Evolutionary conservation across 139 green algal genomes (phyloP).

Genomic region (Choricystis sp.): DNA sequence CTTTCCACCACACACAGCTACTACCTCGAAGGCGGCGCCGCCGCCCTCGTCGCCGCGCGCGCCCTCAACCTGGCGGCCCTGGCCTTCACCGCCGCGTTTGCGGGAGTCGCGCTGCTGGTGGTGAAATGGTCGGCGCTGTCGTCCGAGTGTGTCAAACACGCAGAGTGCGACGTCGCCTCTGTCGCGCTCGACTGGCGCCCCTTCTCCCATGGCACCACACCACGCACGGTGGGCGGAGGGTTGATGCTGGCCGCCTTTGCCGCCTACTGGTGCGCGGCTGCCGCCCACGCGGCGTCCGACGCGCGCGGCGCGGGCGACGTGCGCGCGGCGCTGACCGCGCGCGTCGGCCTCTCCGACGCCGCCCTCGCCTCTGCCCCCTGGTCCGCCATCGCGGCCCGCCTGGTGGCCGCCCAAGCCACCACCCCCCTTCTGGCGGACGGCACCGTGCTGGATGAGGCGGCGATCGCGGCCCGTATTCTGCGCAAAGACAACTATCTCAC

Average conservation of each 20-base stretch:
- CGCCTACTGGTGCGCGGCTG: slow-evolving; percentile 38
- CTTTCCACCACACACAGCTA: slow-evolving; percentile 30
- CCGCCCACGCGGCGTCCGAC: slow-evolving; percentile 33
- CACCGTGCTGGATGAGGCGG: slow-evolving; percentile 67
- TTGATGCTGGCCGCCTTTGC: neutral
- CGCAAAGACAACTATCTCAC: slow-evolving; percentile 91
- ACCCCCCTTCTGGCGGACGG: neutral
- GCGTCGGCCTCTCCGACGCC: slow-evolving; percentile 54
- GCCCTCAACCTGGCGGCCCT: slow-evolving; percentile 72
- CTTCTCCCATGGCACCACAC: neutral
- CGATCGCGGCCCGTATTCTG: slow-evolving; percentile 84
- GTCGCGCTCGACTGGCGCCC: neutral
- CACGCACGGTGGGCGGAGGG: neutral
- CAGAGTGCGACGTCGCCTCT: slow-evolving; percentile 43
- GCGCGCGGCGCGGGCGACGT: slow-evolving; percentile 33
- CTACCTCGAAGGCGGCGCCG: slow-evolving; percentile 61
- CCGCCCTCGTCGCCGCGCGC: slow-evolving; percentile 36
- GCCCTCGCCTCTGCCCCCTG: slow-evolving; percentile 59
- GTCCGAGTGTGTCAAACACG: slow-evolving; percentile 19
- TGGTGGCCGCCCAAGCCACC: slow-evolving; percentile 37
- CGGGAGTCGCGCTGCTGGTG: slow-evolving; percentile 66
- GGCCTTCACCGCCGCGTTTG: slow-evolving; percentile 79
- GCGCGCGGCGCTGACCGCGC: slow-evolving; percentile 41
- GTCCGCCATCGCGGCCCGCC: slow-evolving; percentile 61
- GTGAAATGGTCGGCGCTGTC: slow-evolving; percentile 63